phyloP scores from a whole-genome alignment of 371 early-diverging fungal species.

The Mortierella sp. region DNA sequence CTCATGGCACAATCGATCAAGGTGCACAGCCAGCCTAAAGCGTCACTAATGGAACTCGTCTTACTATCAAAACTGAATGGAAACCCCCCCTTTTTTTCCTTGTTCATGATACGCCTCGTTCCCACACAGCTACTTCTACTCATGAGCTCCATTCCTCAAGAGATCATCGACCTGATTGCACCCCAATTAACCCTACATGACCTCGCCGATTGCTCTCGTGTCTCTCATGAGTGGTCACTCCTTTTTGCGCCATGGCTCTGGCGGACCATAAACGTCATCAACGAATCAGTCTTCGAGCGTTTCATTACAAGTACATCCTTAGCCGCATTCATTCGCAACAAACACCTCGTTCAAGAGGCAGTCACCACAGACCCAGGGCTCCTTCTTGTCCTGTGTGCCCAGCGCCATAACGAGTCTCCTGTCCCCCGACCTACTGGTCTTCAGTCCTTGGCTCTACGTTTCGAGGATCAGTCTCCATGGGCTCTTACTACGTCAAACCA shows the following conservation, averaged over 20 bases:
- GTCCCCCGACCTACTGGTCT: not conserved
- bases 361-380: not conserved
- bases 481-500: not conserved
- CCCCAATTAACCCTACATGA: too few relatives aligned
- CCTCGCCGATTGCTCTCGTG: too few relatives aligned
- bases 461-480: not conserved
- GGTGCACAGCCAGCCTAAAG: too few relatives aligned
- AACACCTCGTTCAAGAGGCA: not conserved
- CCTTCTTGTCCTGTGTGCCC: not conserved
- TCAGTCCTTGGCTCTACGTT: not conserved
- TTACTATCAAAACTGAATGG: too few relatives aligned
- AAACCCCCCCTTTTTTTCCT: too few relatives aligned
- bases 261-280: not conserved
- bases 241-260: constrained; percentile 1
- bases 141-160: too few relatives aligned
- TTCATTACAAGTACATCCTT: not conserved
- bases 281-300: not conserved
- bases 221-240: too few relatives aligned
- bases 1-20: too few relatives aligned
- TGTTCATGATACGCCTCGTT: too few relatives aligned
- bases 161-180: too few relatives aligned
- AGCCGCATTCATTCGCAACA: not conserved
- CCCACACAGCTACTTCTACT: too few relatives aligned
- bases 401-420: not conserved
- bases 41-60: too few relatives aligned